Evolutionary conservation across 176 grass and related monocot genomes (phyloP), one percentile per base, ranked within the genome.

Genomic region (Thinopyrum elongatum): DNA sequence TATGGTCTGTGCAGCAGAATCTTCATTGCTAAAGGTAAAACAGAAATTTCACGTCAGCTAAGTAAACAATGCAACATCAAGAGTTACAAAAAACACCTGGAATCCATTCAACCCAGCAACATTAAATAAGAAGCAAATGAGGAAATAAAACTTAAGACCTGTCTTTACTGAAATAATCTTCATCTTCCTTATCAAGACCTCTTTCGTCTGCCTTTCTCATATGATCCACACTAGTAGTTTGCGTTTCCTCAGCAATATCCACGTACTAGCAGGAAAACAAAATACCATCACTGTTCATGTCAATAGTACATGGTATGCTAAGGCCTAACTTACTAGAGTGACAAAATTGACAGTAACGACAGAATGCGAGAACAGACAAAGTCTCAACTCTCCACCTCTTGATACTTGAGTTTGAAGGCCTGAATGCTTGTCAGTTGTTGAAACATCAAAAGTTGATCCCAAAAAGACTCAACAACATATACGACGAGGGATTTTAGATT

Each of bases 101-200:
- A 64, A 39, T 82, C 67, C 61, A 85, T n/a, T 91, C 28, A 41
- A 85, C 51, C 25, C 30, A 35, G 49, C 55, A 78, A 83, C 49
- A 78, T 46, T 55, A 63, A 92, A 86, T 21, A 86, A 77, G 69
- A n/a, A 83, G 35, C 42, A 86, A 80, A 86, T 61, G 19, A 64
- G 63, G 53, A 71, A 89, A 70, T 65, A 38, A 38, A 83, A 82
- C 46, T 38, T 13, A 41, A 89, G 82, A 98, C 96, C 91, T 98
- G 51, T 92, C 88, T 82, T 92, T 92, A 35, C 87, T 91, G 65
- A 94, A 92, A 73, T 94, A 92, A 16, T 92, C 93, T 84, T 95
- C 93, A 80, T 98, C 91, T 82, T 92, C 84, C 25, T 95, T 95
- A 70, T 89, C 86, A 71, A 87, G 77, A 84, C 83, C 91, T 70